phyloP scores from a whole-genome alignment of 768 basidiomycete species.

The Suillus placidus region DNA sequence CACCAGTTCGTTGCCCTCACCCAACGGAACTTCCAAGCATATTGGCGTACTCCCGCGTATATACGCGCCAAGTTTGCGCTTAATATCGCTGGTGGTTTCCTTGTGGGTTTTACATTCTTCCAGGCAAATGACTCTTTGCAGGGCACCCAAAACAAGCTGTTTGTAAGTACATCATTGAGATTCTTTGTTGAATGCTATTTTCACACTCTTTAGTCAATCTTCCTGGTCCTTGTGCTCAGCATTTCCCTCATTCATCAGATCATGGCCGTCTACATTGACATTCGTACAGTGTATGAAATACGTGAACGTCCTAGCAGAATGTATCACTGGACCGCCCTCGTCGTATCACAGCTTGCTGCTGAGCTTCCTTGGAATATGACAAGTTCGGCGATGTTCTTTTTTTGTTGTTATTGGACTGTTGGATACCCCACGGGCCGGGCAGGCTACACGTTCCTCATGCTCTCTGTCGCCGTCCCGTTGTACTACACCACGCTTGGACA shows the following conservation, averaged over 20 bases:
- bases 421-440: conserved; percentile 55
- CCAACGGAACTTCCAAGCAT: conserved; percentile 28
- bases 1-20: conserved; percentile 35
- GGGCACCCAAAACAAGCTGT: conserved; percentile 44
- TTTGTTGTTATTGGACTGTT: conserved; percentile 73
- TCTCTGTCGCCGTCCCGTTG: conserved; percentile 55
- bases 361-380: conserved; percentile 66
- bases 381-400: conserved; percentile 58
- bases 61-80: conserved; percentile 40
- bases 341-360: conserved; percentile 55
- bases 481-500: conserved; percentile 67
- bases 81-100: conserved; percentile 36
- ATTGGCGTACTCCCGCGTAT: conserved; percentile 43
- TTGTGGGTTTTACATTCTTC: conserved; percentile 47
- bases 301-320: conserved; percentile 66
- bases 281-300: conserved; percentile 64
- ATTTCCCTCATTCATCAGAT: conserved; percentile 66
- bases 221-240: conserved; percentile 53
- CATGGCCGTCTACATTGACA: conserved; percentile 58
- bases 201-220: conserved; percentile 44
- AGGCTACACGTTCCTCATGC: conserved; percentile 58
- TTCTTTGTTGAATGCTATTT: neutral
- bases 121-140: conserved; percentile 37
- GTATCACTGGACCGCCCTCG: conserved; percentile 64
- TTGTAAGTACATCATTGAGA: conserved; percentile 24